Evolutionary conservation across 192 early-diverging fungal genomes (phyloP), one percentile per base, ranked within the genome.

Genomic region (Coemansia sp.): DNA sequence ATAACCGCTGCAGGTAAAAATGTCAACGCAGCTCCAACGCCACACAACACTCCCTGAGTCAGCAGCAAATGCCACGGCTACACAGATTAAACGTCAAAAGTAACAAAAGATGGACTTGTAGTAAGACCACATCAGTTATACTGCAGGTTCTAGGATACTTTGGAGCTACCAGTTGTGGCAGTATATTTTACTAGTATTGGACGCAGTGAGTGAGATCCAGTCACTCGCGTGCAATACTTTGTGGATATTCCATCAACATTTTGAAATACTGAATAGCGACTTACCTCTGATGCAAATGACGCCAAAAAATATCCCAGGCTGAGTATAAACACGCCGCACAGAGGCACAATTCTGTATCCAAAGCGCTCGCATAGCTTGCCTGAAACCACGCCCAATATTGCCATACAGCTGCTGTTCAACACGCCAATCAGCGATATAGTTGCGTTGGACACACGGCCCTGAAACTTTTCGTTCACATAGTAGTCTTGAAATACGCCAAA

Each of bases 31-130:
- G 76, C 74, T 3, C 86, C 85, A 16, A 82, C 25, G 7, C 86
- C 87, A 25, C 77, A 86, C 3, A 88, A 45, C 17, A 87, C 52
- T 2, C 86, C 86, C 70, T 88, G 87, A 10, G 83, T 84, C 16
- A 88, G 61, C 37, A 84, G 69, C 41, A 88, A 52, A 37, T 87
- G 87, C 86, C 86, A 87, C 9, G 83, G 79, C 83, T 88, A 76
- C 47, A 78, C 25, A 68, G 29, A n/a, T n/a, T 48, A 8, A 67
- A 31, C 16, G 23, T 23, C 22, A 43, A 43, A 43, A 43, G 41
- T 43, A 43, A 43, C 41, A 16, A 11, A n/a, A 43, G 8, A 16
- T 41, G 16, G 12, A 43, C 10, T 43, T 43, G 11, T 43, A 43
- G 41, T 43, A 43, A n/a, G 10, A 43, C 41, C 41, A n/a, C 12